Conservation (phyloP, 768 basidiomycete genomes). For the Hericium alpestre region DNA sequence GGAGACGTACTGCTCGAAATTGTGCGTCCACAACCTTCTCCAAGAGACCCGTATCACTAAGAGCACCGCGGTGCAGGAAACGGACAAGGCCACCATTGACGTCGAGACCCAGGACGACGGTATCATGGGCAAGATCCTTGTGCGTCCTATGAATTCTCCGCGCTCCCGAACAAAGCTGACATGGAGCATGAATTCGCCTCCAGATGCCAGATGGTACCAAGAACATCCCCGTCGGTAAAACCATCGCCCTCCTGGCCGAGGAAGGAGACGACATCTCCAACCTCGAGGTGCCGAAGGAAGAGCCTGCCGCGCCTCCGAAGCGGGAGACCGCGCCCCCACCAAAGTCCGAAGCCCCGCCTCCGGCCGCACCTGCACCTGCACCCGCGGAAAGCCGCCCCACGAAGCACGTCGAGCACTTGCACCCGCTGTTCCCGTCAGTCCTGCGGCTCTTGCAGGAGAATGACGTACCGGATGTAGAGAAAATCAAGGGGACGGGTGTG, state of each 20-base stretch:
- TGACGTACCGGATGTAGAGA: slow-evolving; percentile 42
- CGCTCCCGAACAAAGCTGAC: not conserved
- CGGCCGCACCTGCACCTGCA: slow-evolving; percentile 20
- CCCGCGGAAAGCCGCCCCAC: slow-evolving; percentile 21
- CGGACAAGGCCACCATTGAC: slow-evolving; percentile 93
- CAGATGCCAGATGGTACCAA: slow-evolving; percentile 73
- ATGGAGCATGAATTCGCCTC: not conserved
- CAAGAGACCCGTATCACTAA: not conserved
- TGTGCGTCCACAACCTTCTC: slow-evolving; percentile 34
- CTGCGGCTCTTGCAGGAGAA: slow-evolving; percentile 66
- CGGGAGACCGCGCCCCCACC: slow-evolving; percentile 1
- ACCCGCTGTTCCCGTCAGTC: slow-evolving; percentile 86
- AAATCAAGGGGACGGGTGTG: slow-evolving; percentile 81
- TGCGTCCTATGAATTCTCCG: slow-evolving; percentile 26
- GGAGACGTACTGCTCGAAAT: slow-evolving; percentile 89
- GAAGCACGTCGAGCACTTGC: slow-evolving; percentile 38
- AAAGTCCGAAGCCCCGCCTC: slow-evolving; percentile 21
- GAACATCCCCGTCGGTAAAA: slow-evolving; percentile 75
- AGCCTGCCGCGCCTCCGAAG: slow-evolving; percentile 12
- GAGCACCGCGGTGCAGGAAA: slow-evolving; percentile 48
- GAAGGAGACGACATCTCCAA: slow-evolving; percentile 92
- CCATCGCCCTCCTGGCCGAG: slow-evolving; percentile 89
- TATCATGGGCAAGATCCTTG: slow-evolving; percentile 85
- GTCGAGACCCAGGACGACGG: slow-evolving; percentile 99
- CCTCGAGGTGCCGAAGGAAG: slow-evolving; percentile 51